These are phyloP conservation scores for Cryptomeria japonica DNA, from an alignment of 75 land plant genomes.

Conservation along the genomic window DNA sequence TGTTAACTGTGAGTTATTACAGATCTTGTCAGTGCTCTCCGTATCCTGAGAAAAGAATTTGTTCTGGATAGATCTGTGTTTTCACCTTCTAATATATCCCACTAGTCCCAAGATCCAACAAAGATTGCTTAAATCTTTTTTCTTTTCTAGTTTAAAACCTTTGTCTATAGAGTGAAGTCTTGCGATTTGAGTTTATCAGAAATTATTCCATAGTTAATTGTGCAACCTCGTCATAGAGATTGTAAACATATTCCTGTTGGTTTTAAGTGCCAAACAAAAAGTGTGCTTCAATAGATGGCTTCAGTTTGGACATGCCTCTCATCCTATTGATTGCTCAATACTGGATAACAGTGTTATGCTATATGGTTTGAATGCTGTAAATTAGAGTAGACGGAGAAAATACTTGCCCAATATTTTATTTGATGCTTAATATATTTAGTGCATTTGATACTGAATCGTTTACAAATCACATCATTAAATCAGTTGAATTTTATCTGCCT, in stretches of 20 bases:
- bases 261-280: background rate
- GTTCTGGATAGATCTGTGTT: background rate
- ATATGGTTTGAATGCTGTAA: background rate
- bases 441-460: background rate
- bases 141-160: background rate
- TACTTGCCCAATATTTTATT: background rate
- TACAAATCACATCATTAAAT: background rate
- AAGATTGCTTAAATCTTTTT: background rate
- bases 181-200: background rate
- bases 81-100: background rate
- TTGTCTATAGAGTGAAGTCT: background rate
- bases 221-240: background rate
- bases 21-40: background rate
- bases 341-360: background rate
- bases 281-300: background rate
- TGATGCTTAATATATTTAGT: background rate
- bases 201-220: background rate
- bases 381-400: background rate
- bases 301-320: background rate
- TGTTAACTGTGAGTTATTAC: background rate
- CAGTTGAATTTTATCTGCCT: background rate
- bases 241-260: conserved; percentile 7
- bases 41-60: background rate
- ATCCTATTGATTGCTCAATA: background rate
- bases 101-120: background rate